Evolutionary conservation across 2,329 filamentous ascomycete genomes (phyloP).

Genomic region (Daldinia eschscholtzii): DNA sequence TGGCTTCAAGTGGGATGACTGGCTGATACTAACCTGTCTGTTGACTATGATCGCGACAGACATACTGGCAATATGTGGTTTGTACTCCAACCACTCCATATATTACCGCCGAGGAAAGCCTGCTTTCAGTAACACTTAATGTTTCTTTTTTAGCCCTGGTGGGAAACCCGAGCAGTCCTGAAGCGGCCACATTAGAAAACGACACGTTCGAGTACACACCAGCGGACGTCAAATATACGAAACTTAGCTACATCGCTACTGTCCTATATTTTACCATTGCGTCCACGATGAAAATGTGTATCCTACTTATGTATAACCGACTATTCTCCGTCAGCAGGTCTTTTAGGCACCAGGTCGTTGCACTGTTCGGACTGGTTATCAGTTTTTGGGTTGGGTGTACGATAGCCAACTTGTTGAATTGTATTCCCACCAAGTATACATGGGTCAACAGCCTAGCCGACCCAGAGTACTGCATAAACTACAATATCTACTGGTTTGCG

Average conservation of each 20-base stretch:
- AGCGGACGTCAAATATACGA: slow-evolving; percentile 25
- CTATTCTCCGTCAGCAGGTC: slow-evolving; percentile 46
- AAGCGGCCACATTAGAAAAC: neutral
- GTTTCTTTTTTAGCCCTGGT: neutral
- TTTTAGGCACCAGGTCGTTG: slow-evolving; percentile 46
- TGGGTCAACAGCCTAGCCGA: slow-evolving; percentile 29
- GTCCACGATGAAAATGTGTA: slow-evolving; percentile 46
- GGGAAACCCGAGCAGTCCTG: neutral
- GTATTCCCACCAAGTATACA: slow-evolving; percentile 44
- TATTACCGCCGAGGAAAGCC: too few relatives aligned
- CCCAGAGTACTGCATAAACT: slow-evolving; percentile 43
- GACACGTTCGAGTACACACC: slow-evolving; percentile 4
- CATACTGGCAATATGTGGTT: neutral
- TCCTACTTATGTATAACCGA: slow-evolving; percentile 31
- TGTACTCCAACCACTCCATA: neutral
- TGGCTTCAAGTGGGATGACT: neutral
- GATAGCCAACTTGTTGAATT: slow-evolving; percentile 44
- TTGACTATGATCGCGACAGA: neutral
- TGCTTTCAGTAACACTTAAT: neutral
- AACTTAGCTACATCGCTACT: slow-evolving; percentile 39
- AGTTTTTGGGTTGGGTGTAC: slow-evolving; percentile 45
- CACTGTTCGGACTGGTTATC: slow-evolving; percentile 35
- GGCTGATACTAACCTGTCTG: neutral
- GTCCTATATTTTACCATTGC: slow-evolving; percentile 48
- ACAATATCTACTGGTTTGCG: slow-evolving; percentile 41